Evolutionary conservation across 345 rosid genomes (phyloP).

Genomic region (Pistacia vera): DNA sequence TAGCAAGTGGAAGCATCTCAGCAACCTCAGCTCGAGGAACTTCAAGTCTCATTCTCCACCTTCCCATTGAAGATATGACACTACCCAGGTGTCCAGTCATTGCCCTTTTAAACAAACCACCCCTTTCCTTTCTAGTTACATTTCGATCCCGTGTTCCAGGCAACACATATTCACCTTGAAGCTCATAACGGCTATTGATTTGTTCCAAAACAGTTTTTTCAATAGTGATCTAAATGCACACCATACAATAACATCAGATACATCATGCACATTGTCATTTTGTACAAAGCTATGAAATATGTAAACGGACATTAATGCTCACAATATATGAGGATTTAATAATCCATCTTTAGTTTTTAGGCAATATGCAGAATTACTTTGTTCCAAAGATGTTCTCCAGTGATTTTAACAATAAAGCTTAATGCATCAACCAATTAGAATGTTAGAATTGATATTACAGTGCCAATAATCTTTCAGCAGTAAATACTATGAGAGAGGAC

Average conservation of each 20-base stretch:
- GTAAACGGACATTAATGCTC: not conserved
- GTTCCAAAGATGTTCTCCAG: not conserved
- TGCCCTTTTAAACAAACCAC: conserved; percentile 82
- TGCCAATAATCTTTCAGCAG: not conserved
- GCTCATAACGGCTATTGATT: conserved; percentile 88
- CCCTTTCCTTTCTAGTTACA: conserved; percentile 68
- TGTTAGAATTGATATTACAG: not conserved
- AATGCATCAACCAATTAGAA: conserved; percentile 1
- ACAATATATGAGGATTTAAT: not conserved
- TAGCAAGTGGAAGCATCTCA: conserved; percentile 99
- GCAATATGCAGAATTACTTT: conserved; percentile 1
- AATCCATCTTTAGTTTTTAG: not conserved
- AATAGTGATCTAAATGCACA: conserved; percentile 65
- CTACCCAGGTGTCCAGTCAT: conserved; percentile 94
- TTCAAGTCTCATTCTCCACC: conserved; percentile 99
- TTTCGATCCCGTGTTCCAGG: conserved; percentile 93
- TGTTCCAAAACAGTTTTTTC: conserved; percentile 95
- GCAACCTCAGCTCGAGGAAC: conserved; percentile 98
- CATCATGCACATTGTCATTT: conserved; percentile 16
- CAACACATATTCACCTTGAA: conserved; percentile 98
- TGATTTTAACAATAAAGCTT: not conserved
- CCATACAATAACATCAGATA: conserved; percentile 25
- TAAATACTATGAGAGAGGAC: not conserved
- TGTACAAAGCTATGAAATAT: not conserved
- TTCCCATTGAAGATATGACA: conserved; percentile 97